Percentiles rank a stretch among this genome's conserved stretches.
Conservation (phyloP, 1,284 basidiomycete genomes). For the Entoloma clypeatum region DNA sequence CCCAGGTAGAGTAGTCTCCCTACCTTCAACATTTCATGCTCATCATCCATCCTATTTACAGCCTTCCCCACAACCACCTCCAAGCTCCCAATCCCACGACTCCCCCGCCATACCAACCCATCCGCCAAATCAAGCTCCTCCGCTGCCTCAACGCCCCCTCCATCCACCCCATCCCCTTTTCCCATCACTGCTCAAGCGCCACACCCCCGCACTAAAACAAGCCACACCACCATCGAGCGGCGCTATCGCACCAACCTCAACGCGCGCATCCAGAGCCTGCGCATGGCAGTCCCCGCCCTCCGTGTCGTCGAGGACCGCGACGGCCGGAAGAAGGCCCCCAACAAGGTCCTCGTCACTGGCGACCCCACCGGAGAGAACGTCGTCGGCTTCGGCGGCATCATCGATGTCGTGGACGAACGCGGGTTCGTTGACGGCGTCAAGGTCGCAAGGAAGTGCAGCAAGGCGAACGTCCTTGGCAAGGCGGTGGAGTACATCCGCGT, state of each 20-base stretch:
- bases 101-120: conserved; percentile 27
- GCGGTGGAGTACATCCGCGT: conserved; percentile 83
- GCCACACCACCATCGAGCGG: conserved; percentile 89
- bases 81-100: conserved; percentile 38
- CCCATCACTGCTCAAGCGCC: conserved; percentile 14
- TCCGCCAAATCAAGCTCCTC: conserved; percentile 27
- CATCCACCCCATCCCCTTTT: conserved; percentile 28
- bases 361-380: conserved; percentile 29
- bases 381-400: conserved; percentile 29
- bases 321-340: conserved; percentile 35
- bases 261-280: conserved; percentile 79
- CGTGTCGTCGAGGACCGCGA: conserved; percentile 61
- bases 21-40: neutral
- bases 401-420: conserved; percentile 64
- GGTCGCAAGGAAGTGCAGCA: conserved; percentile 79
- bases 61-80: conserved; percentile 18
- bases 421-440: conserved; percentile 81
- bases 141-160: conserved; percentile 31
- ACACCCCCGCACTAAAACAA: conserved; percentile 67
- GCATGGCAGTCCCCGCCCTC: conserved; percentile 79
- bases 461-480: conserved; percentile 79
- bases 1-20: conserved; percentile 16
- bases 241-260: conserved; percentile 89
- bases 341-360: conserved; percentile 44
- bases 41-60: neutral